phyloP scores from a whole-genome alignment of 805 yeast genomes.

The Ogataea ramenticola region DNA sequence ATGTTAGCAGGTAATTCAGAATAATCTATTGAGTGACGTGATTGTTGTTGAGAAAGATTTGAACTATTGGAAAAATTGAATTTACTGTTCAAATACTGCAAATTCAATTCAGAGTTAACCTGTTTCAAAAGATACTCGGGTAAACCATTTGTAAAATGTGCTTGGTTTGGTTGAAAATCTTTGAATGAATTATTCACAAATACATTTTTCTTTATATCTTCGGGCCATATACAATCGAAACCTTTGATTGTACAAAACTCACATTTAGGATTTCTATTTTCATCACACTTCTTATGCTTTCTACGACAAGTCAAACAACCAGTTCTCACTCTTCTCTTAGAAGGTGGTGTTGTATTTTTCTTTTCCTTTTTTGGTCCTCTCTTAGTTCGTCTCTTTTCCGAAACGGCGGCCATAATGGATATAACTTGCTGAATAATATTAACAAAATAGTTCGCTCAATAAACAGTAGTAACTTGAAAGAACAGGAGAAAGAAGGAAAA shows the following conservation, averaged over 20 bases:
- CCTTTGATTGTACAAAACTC: conserved; percentile 32
- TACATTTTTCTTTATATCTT: conserved; percentile 19
- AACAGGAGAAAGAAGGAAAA: background rate
- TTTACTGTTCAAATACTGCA: background rate
- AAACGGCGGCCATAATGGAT: conserved; percentile 8
- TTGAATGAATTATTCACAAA: conserved; percentile 22
- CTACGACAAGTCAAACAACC: conserved; percentile 49
- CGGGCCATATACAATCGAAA: conserved; percentile 32
- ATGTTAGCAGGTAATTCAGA: conserved; percentile 6
- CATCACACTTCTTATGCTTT: conserved; percentile 51
- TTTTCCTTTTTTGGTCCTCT: conserved; percentile 16
- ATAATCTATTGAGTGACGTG: conserved; percentile 12
- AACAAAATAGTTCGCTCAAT: too few species aligned
- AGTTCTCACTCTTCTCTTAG: conserved; percentile 30
- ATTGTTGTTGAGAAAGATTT: background rate
- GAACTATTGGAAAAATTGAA: background rate
- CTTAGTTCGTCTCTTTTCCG: conserved; percentile 9
- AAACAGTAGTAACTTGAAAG: background rate
- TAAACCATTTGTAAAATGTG: background rate
- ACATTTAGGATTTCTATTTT: conserved; percentile 43
- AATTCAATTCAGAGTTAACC: background rate
- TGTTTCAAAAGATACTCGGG: background rate
- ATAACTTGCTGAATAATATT: too few species aligned
- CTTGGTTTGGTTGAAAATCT: conserved; percentile 12
- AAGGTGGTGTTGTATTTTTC: conserved; percentile 18